Evolutionary conservation across 331 rosid genomes (phyloP).

Genomic region (Cydonia oblonga): DNA sequence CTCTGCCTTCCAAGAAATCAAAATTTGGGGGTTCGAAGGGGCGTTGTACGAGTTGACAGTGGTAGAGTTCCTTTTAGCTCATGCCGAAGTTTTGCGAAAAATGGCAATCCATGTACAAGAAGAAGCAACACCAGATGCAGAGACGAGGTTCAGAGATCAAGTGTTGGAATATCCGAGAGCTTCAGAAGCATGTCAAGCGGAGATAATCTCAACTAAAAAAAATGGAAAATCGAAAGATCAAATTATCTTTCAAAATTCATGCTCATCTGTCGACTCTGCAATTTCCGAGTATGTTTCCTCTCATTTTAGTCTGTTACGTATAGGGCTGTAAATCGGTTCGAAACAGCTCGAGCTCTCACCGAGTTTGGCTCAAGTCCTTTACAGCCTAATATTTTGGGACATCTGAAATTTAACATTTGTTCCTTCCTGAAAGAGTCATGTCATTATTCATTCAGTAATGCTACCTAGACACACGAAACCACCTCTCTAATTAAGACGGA

Average conservation of each 20-base stretch:
- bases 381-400: neutral
- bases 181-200: neutral
- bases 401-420: too few species aligned
- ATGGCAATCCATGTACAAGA: neutral
- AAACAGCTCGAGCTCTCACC: neutral
- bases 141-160: neutral
- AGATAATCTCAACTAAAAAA: neutral
- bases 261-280: neutral
- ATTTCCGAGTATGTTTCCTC: neutral
- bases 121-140: neutral
- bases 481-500: too few species aligned
- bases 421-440: neutral
- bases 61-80: neutral
- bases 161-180: neutral
- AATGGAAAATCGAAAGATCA: neutral
- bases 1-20: neutral
- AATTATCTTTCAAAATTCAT: neutral
- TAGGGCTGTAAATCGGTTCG: neutral
- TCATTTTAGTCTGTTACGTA: neutral
- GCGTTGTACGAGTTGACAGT: neutral
- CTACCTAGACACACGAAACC: too few species aligned
- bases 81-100: neutral
- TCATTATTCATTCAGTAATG: too few species aligned
- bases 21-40: neutral
- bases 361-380: neutral